These are phyloP conservation scores for Glycine soja DNA, from an alignment of 306 rosid species.

Conservation along the genomic window DNA sequence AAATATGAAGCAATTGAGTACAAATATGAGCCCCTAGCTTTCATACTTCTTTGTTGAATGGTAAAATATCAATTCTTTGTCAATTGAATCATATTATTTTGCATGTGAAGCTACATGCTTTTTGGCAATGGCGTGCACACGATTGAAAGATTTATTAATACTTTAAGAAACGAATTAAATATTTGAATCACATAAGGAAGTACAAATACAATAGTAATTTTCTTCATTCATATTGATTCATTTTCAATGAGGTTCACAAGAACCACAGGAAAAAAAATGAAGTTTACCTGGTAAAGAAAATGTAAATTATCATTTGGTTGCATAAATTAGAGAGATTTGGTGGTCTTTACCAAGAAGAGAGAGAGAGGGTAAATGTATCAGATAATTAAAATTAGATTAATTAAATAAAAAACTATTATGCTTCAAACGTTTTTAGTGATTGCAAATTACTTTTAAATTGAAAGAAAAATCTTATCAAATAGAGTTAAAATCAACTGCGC, in stretches of 20 bases:
- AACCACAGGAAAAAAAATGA: no score
- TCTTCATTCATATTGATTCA: neutral
- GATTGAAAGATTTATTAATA: neutral
- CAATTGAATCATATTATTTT: neutral
- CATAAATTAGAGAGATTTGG: no score
- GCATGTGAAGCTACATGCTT: slow-evolving; percentile 19
- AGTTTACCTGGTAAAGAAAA: no score
- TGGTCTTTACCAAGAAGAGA: no score
- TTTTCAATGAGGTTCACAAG: neutral
- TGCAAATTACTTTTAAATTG: no score
- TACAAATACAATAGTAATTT: neutral
- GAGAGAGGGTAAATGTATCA: no score
- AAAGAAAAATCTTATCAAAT: no score
- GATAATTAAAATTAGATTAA: no score
- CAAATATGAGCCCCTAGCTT: neutral
- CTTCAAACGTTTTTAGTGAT: no score
- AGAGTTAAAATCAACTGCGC: no score
- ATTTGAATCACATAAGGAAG: neutral
- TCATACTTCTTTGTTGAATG: neutral
- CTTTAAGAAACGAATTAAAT: neutral
- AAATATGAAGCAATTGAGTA: neutral
- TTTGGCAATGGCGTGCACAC: neutral
- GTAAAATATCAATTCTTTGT: neutral
- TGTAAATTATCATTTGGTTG: no score
- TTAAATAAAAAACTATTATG: no score